Conservation (phyloP, 208 protist species). For the Angomonas ambiguus region DNA sequence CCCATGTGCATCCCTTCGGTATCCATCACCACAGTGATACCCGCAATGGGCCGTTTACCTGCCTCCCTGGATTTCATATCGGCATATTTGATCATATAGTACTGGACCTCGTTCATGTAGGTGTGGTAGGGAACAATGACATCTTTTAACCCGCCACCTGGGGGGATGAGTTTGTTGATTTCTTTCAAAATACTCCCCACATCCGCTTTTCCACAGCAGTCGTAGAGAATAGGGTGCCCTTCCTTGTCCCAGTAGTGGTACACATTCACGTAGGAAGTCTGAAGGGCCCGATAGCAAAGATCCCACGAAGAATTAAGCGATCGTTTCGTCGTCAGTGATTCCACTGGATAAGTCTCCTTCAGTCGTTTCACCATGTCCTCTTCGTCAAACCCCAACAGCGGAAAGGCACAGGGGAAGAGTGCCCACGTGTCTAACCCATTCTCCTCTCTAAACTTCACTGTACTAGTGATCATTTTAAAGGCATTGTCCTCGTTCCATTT, state of each 20-base stretch:
- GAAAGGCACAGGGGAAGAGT: constrained; percentile 63
- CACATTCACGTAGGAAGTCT: constrained; percentile 42
- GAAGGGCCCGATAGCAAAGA: constrained; percentile 36
- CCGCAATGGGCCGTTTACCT: constrained; percentile 25
- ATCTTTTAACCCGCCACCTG: constrained; percentile 32
- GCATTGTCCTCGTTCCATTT: constrained; percentile 48
- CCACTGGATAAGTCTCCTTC: constrained; percentile 16
- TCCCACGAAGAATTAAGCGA: constrained; percentile 23
- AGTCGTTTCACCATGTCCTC: constrained; percentile 29
- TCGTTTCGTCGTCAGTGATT: constrained; percentile 9
- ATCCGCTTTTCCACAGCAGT: constrained; percentile 41
- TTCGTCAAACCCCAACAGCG: constrained; percentile 41
- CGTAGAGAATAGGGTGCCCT: constrained; percentile 68
- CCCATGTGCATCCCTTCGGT: constrained; percentile 51
- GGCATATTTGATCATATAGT: constrained; percentile 50
- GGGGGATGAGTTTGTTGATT: constrained; percentile 20
- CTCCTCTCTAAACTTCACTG: constrained; percentile 40
- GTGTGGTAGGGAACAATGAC: constrained; percentile 57
- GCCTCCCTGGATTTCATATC: constrained; percentile 13
- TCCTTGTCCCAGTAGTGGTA: constrained; percentile 79
- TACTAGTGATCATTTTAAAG: constrained; percentile 47
- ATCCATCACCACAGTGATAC: constrained; percentile 62
- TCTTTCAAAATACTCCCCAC: constrained; percentile 36
- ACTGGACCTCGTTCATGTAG: constrained; percentile 76
- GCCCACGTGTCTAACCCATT: constrained; percentile 36